Evolutionary conservation across 2,329 filamentous ascomycete genomes (phyloP), one percentile per base, ranked within the genome.

Genomic region (Torrubiella hemipterigena): DNA sequence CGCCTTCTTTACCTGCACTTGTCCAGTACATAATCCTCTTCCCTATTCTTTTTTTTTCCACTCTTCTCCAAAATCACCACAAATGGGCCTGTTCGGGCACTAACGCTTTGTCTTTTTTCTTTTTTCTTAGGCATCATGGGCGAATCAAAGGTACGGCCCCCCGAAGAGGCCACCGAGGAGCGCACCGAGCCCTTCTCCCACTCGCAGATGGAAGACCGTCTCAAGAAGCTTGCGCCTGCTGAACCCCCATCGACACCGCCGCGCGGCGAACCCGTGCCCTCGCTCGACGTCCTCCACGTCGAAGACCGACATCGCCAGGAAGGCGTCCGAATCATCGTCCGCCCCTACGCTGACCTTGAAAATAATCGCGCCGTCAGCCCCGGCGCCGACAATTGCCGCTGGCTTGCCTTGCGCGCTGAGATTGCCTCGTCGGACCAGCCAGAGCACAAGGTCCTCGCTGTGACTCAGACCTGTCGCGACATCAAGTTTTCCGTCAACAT

Each of bases 401-500:
- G 68, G 66, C 52, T 74, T 12, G 65, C 64, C 12, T 54, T 74
- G 31, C 67, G 65, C 34, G 64, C 69, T 38, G 67, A 73, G 45
- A 59, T 67, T 22, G 59, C 65, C 22, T 61, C 65, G 13, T 48
- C 65, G 24, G 59, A 65, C n/a, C 56, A 65, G 45, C 60, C 66
- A n/a, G 59, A 63, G 38, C 64, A 72, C 48, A 68, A 63, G 44
- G 70, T 74, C 29, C 51, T 75, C 17, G 70, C 70, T 21, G 69
- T 75, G 44, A 72, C 68, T 41, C 70, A 75, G 55, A 74, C 69
- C 5, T 59, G 63, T 38, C 63, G 63, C 43, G 69, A 74, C 48
- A 71, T 73, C 58, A 73, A 71, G 38, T 73, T 73, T 44, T 67
- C 65, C 23, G 67, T 74, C 37, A 58, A 63, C 30, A 69, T 74